Evolutionary conservation across 177 flowering plant genomes (phyloP), one percentile per base, ranked within the genome.

Genomic region (Vitis hybrid): DNA sequence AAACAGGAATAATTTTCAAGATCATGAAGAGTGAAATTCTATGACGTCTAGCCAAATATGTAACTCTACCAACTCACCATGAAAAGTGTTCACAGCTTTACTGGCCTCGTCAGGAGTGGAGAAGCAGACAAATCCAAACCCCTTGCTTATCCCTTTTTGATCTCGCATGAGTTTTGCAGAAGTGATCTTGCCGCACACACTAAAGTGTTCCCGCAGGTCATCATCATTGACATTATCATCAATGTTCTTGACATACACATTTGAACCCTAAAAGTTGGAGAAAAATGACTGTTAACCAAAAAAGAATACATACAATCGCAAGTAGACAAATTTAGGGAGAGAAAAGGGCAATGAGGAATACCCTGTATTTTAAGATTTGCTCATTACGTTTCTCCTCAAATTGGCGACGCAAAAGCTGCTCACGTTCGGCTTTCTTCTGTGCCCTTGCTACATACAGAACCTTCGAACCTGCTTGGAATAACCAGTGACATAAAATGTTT

Each of bases 121-220:
- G 82, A 91, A 94, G 76, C 97, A 88, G 10, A 92, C 93, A 86
- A 94, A 94, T 62, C 97, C 98, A 84, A 94, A 92, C 16, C 98
- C 97, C 70, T 82, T 91, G 71, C 85, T 89, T 15, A 82, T 76
- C 66, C 98, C 97, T 68, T 85, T 91, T 1, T 88, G 85, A 78
- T 91, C 88, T 21, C 82, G 81, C 97, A 94, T 92, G 30, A 94
- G 65, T 77, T 88, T 92, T 27, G 81, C 84, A 57, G 98, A 92
- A 60, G 92, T 92, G 40, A 92, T 86, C 4, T 81, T 75, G 49
- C 98, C 98, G 82, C 91, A 89, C 66, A 81, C 80, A 72, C 93
- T 86, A 66, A 94, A 94, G 68, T 74, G 85, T 67, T 87, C 86
- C 56, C 72, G 76, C 56, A 94, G 69, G 70, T 84, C 90, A 16